Conservation (phyloP, 805 yeast species). For the Candida golubevii region DNA sequence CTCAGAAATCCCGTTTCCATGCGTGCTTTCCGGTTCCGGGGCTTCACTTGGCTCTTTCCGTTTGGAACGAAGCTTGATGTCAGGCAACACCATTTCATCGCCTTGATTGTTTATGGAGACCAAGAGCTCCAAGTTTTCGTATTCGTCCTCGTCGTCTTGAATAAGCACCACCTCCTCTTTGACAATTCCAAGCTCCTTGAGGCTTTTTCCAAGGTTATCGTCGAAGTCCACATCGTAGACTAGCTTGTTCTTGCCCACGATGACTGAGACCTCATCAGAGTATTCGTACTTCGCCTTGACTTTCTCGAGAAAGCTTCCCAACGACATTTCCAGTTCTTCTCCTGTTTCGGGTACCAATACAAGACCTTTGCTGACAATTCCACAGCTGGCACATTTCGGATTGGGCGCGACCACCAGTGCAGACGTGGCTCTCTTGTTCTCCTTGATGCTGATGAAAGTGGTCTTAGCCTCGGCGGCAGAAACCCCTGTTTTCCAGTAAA, state of each 20-base stretch:
- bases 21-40: not conserved
- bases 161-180: constrained; percentile 64
- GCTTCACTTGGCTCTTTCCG: not conserved
- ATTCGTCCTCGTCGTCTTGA: constrained; percentile 73
- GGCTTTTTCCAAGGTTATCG: constrained; percentile 53
- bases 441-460: constrained; percentile 40
- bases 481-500: constrained; percentile 38
- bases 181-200: constrained; percentile 48
- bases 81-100: constrained; percentile 13
- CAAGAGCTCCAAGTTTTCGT: constrained; percentile 61
- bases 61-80: constrained; percentile 14
- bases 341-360: constrained; percentile 33
- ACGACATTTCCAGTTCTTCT: constrained; percentile 33
- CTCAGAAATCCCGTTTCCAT: constrained; percentile 3
- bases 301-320: constrained; percentile 50
- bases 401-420: constrained; percentile 62
- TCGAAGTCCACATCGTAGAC: constrained; percentile 86
- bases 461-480: constrained; percentile 23
- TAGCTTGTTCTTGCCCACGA: constrained; percentile 55
- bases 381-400: constrained; percentile 66
- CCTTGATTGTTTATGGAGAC: constrained; percentile 23
- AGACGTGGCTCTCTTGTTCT: constrained; percentile 61
- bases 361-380: constrained; percentile 35
- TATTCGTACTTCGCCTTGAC: constrained; percentile 50
- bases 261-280: constrained; percentile 51